phyloP scores from a whole-genome alignment of 2,329 filamentous ascomycete species.

The Pseudogymnoascus sp. region DNA sequence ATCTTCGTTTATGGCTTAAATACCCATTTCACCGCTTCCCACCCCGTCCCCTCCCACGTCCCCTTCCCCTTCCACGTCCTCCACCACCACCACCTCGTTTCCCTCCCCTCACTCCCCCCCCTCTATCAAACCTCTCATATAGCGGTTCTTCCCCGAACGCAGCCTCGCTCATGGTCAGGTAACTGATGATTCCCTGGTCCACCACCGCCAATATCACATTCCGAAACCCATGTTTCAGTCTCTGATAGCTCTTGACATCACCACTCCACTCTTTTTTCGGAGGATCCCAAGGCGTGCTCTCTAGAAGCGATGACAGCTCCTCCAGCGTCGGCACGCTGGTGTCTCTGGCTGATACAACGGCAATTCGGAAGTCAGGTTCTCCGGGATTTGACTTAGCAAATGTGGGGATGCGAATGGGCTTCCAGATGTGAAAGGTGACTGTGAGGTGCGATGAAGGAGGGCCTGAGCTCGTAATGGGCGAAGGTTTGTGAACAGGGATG shows the following conservation, averaged over 20 bases:
- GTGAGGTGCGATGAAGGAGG: conserved; percentile 25
- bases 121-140: conserved; percentile 48
- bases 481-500: conserved; percentile 63
- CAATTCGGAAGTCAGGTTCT: conserved; percentile 73
- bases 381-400: conserved; percentile 78
- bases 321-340: conserved; percentile 64
- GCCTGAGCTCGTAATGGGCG: conserved; percentile 24
- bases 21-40: conserved; percentile 28
- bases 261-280: conserved; percentile 34
- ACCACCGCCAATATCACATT: conserved; percentile 83
- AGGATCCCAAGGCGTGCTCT: conserved; percentile 62
- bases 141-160: conserved; percentile 70
- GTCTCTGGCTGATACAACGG: conserved; percentile 68
- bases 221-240: conserved; percentile 74
- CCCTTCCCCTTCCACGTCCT: background rate
- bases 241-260: conserved; percentile 57
- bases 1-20: background rate
- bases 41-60: conserved; percentile 33
- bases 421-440: conserved; percentile 70
- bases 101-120: conserved; percentile 31
- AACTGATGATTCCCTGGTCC: conserved; percentile 84
- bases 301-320: conserved; percentile 63
- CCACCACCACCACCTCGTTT: conserved; percentile 28
- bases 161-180: conserved; percentile 70
- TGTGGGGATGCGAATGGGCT: conserved; percentile 47